These are phyloP conservation scores for Bocquillonia castaneifolia DNA, from an alignment of 441 rosid genomes.

Conservation along the genomic window DNA sequence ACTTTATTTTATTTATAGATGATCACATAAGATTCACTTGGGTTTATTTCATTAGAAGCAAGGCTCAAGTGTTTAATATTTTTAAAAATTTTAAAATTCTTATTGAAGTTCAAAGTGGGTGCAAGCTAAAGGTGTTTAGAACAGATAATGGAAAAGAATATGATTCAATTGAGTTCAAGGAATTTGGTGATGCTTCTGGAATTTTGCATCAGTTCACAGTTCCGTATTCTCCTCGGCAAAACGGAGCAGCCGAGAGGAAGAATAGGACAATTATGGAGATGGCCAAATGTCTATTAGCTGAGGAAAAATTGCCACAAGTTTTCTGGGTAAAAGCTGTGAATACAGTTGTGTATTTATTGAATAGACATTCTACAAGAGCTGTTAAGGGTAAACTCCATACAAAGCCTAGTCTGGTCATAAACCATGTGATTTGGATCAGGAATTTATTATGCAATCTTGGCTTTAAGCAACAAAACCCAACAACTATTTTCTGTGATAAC, in stretches of 20 bases:
- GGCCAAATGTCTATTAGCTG: no score
- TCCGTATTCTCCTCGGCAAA: no score
- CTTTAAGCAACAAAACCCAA: background rate
- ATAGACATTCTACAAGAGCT: no score
- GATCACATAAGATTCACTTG: background rate
- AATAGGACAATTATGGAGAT: no score
- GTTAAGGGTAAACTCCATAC: no score
- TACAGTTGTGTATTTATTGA: no score
- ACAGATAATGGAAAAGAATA: background rate
- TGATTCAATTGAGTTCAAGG: background rate
- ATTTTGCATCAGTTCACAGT: background rate
- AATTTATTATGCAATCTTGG: background rate
- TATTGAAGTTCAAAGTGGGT: background rate
- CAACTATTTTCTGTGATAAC: background rate
- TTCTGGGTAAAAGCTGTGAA: no score
- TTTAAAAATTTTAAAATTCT: background rate
- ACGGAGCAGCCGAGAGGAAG: no score
- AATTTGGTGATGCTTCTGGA: background rate
- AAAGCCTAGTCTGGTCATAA: background rate
- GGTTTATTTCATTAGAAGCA: background rate
- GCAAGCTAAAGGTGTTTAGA: background rate
- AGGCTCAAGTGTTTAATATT: background rate
- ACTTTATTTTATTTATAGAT: background rate
- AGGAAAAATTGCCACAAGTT: no score
- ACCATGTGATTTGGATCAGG: background rate